These are phyloP conservation scores for Colletotrichum agaves DNA, from an alignment of 2,329 filamentous ascomycete genomes.

Conservation along the genomic window DNA sequence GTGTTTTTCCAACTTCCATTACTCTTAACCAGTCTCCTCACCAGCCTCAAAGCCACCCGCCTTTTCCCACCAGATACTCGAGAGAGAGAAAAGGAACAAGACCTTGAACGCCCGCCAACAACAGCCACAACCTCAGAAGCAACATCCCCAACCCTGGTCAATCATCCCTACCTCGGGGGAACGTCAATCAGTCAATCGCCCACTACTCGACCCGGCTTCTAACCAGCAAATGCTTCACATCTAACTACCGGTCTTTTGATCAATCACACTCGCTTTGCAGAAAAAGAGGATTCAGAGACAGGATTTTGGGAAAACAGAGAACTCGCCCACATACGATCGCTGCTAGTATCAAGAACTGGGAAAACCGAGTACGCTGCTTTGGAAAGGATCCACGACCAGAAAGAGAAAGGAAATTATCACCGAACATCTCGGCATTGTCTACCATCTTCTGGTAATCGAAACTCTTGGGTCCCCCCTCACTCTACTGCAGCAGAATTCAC, in stretches of 20 bases:
- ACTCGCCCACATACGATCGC: constrained; percentile 50
- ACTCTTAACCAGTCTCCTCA: constrained; percentile 40
- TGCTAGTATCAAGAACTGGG: constrained; percentile 43
- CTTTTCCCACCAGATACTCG: constrained; percentile 35
- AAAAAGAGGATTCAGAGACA: constrained; percentile 21
- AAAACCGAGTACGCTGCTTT: constrained; percentile 26
- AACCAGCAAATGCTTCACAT: constrained; percentile 28
- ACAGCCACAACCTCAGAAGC: constrained; percentile 7
- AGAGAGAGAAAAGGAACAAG: constrained; percentile 23
- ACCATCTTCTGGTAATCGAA: constrained; percentile 1
- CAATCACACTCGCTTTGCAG: constrained; percentile 48
- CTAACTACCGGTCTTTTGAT: constrained; percentile 31
- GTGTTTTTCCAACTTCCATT: constrained; percentile 54
- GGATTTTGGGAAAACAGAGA: constrained; percentile 30
- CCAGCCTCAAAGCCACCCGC: constrained; percentile 41
- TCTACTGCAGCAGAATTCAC: constrained; percentile 25
- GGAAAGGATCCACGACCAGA: constrained; percentile 36
- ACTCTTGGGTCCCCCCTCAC: background rate
- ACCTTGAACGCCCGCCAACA: background rate
- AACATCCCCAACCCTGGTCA: constrained; percentile 23
- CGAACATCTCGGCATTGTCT: constrained; percentile 22
- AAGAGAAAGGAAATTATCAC: constrained; percentile 34
- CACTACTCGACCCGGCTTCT: constrained; percentile 1
- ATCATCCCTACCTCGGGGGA: constrained; percentile 14
- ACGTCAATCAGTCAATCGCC: constrained; percentile 1